Evolutionary conservation across 371 early-diverging fungal species (phyloP).

Genomic region (Mortierella sp.): DNA sequence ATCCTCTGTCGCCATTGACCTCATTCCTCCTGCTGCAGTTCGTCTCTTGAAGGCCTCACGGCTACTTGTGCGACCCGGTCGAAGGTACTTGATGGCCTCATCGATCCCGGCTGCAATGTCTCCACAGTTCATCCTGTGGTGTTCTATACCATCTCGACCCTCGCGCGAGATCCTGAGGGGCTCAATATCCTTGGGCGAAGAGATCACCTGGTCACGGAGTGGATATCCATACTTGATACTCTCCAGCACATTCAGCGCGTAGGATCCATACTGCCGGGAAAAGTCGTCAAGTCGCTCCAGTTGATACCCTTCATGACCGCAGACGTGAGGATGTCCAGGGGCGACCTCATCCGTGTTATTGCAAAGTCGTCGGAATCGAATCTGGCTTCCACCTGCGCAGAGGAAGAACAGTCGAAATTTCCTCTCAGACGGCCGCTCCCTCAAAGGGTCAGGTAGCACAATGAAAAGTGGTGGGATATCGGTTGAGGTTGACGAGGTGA

Average conservation of each 20-base stretch:
- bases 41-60: slow-evolving; percentile 1
- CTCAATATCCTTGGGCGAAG: slow-evolving; percentile 4
- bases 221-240: slow-evolving; percentile 17
- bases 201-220: background rate
- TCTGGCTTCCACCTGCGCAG: slow-evolving; percentile 15
- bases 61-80: background rate
- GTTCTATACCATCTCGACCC: background rate
- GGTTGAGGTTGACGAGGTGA: background rate
- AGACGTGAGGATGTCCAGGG: slow-evolving; percentile 14
- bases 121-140: background rate
- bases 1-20: background rate
- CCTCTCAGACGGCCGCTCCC: background rate
- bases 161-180: background rate
- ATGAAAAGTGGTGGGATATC: slow-evolving; percentile 15
- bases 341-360: background rate
- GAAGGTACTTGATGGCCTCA: background rate
- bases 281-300: slow-evolving; percentile 16
- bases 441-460: background rate
- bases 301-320: slow-evolving; percentile 28
- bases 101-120: background rate
- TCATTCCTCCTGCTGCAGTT: background rate
- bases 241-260: slow-evolving; percentile 20
- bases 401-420: slow-evolving; percentile 23
- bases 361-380: background rate
- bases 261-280: slow-evolving; percentile 21